These are phyloP conservation scores for Umbellularia californica DNA, from an alignment of 164 flowering plant species.

Conservation along the genomic window DNA sequence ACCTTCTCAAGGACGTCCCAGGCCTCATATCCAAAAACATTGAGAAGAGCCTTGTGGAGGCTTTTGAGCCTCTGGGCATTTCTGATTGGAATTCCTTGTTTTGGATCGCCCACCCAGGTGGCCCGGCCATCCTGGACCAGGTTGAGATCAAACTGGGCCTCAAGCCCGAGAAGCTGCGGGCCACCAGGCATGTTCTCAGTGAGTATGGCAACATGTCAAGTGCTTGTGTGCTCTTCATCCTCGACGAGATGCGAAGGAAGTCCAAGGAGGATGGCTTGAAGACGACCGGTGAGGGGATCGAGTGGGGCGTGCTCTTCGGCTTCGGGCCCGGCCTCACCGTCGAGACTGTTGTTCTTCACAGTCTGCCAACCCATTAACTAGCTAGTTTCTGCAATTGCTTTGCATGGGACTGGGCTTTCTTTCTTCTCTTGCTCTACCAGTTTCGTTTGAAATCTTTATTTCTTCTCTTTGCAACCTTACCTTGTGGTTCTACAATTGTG, in stretches of 20 bases:
- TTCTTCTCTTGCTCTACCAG: not conserved
- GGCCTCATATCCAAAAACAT: slow-evolving; percentile 40
- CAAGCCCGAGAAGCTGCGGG: slow-evolving; percentile 33
- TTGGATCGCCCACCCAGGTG: slow-evolving; percentile 48
- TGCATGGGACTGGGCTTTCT: not conserved
- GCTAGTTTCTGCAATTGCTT: not conserved
- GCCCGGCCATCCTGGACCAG: slow-evolving; percentile 44
- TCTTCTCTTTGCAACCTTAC: not conserved
- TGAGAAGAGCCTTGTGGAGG: slow-evolving; percentile 36
- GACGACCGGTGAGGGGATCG: slow-evolving; percentile 25
- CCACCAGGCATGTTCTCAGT: slow-evolving; percentile 36
- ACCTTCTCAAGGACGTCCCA: slow-evolving; percentile 44
- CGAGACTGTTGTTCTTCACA: slow-evolving; percentile 24
- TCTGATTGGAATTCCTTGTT: slow-evolving; percentile 43
- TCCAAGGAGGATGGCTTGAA: slow-evolving; percentile 9
- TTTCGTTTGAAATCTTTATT: not conserved
- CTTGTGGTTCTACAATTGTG: not conserved
- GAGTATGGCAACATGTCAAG: slow-evolving; percentile 30
- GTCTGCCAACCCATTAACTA: slow-evolving; percentile 1
- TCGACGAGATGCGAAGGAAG: slow-evolving; percentile 27
- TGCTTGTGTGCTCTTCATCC: slow-evolving; percentile 22
- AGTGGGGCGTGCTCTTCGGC: slow-evolving; percentile 29
- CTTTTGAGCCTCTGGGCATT: slow-evolving; percentile 41
- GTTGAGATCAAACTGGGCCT: slow-evolving; percentile 30
- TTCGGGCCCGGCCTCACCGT: slow-evolving; percentile 28